Conservation (phyloP, 2,329 filamentous ascomycete species). For the Colletotrichum camelliae region DNA sequence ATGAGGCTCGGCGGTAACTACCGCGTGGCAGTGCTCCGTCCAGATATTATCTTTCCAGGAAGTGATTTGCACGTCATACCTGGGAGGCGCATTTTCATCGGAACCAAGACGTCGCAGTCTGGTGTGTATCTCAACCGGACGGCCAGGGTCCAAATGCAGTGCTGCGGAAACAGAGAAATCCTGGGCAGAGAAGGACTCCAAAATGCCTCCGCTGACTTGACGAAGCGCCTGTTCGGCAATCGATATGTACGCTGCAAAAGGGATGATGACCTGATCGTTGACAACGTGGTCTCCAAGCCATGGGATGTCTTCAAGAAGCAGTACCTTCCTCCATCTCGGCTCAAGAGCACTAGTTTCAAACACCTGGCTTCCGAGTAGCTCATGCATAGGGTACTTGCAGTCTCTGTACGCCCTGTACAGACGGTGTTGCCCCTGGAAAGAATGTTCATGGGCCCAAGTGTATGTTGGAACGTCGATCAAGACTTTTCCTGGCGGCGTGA, state of each 20-base stretch:
- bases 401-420: neutral
- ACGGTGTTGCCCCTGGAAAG: neutral
- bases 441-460: neutral
- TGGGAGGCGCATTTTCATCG: slow-evolving; percentile 28
- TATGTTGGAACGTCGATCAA: slow-evolving; percentile 4
- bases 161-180: slow-evolving; percentile 33
- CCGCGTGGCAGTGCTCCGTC: slow-evolving; percentile 31
- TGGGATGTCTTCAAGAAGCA: neutral
- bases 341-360: neutral
- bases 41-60: slow-evolving; percentile 31
- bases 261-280: neutral
- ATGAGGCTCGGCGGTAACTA: slow-evolving; percentile 16
- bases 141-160: slow-evolving; percentile 33
- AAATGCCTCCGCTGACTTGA: neutral
- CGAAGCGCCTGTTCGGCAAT: neutral
- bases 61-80: slow-evolving; percentile 35
- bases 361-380: neutral
- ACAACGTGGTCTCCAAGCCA: neutral
- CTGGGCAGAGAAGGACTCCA: slow-evolving; percentile 27
- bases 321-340: neutral
- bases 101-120: slow-evolving; percentile 28
- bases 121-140: slow-evolving; percentile 34
- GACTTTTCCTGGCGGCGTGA: neutral
- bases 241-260: neutral
- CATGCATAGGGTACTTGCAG: neutral